Evolutionary conservation across 805 yeast genomes (phyloP).

Genomic region (Starmerella gropengiesseri): DNA sequence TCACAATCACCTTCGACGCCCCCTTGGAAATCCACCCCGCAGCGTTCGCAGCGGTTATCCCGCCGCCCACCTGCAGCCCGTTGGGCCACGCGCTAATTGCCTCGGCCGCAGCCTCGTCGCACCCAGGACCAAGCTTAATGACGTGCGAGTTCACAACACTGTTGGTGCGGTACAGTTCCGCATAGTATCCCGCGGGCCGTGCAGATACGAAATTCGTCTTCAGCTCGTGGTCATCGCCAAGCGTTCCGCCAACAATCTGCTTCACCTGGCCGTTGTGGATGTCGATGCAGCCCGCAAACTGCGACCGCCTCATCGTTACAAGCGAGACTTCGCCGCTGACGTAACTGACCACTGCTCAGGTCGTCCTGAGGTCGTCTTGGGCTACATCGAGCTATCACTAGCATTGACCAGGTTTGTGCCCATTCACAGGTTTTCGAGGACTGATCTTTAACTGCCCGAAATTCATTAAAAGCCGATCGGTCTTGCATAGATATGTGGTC

Average conservation of each 20-base stretch:
- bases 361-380: no score
- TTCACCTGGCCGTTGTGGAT: constrained; percentile 91
- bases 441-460: no score
- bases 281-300: constrained; percentile 89
- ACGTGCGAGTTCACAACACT: constrained; percentile 74
- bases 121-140: constrained; percentile 75
- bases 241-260: constrained; percentile 92
- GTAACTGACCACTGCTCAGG: no score
- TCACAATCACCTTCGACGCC: constrained; percentile 82
- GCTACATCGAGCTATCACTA: no score
- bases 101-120: constrained; percentile 69
- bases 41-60: constrained; percentile 69
- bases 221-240: constrained; percentile 36
- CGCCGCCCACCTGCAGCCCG: constrained; percentile 83
- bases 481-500: no score
- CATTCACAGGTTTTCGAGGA: no score
- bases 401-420: no score
- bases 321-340: no score
- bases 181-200: constrained; percentile 64
- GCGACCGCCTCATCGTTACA: constrained; percentile 9
- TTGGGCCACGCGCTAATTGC: constrained; percentile 70
- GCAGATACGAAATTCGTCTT: constrained; percentile 70
- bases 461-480: no score
- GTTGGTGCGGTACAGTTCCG: constrained; percentile 51
- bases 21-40: constrained; percentile 60